Evolutionary conservation across 306 rosid genomes (phyloP).

Genomic region (Prunus campanulata): DNA sequence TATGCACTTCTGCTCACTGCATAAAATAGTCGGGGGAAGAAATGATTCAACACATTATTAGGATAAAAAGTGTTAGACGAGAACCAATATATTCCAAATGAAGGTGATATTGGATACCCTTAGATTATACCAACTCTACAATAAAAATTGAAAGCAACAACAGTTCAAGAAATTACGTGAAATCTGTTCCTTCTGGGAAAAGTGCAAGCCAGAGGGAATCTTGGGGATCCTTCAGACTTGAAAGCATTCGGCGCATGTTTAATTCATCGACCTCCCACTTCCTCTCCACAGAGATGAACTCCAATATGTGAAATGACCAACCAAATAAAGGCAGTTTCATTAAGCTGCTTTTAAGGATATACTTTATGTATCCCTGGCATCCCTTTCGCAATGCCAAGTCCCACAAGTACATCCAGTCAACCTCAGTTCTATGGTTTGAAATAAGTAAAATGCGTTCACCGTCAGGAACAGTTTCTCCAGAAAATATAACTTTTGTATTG

Average conservation of each 20-base stretch:
- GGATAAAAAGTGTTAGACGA: neutral
- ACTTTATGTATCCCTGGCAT: slow-evolving; percentile 61
- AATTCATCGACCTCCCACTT: slow-evolving; percentile 74
- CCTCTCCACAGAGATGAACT: slow-evolving; percentile 74
- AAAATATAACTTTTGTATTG: slow-evolving; percentile 64
- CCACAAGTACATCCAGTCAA: slow-evolving; percentile 93
- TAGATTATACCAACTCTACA: slow-evolving; percentile 1
- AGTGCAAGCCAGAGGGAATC: slow-evolving; percentile 87
- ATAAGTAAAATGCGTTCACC: slow-evolving; percentile 60
- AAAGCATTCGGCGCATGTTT: slow-evolving; percentile 59
- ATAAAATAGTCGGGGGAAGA: slow-evolving; percentile 16
- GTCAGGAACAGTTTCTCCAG: slow-evolving; percentile 57
- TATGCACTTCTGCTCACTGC: slow-evolving; percentile 70
- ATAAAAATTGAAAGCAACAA: neutral
- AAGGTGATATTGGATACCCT: neutral
- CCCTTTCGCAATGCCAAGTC: slow-evolving; percentile 79
- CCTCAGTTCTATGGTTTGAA: slow-evolving; percentile 83
- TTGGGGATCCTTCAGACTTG: slow-evolving; percentile 59
- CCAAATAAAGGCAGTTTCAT: slow-evolving; percentile 81
- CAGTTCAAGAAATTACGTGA: slow-evolving; percentile 46
- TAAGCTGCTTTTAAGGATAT: slow-evolving; percentile 72
- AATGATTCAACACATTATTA: slow-evolving; percentile 7
- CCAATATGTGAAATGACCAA: slow-evolving; percentile 79
- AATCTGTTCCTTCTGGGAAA: slow-evolving; percentile 91
- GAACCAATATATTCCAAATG: neutral